Percentiles rank a stretch among this genome's conserved stretches.
Evolutionary conservation across 2,329 filamentous ascomycete species (phyloP).

Genomic region (Dothiorella sarmentorum): DNA sequence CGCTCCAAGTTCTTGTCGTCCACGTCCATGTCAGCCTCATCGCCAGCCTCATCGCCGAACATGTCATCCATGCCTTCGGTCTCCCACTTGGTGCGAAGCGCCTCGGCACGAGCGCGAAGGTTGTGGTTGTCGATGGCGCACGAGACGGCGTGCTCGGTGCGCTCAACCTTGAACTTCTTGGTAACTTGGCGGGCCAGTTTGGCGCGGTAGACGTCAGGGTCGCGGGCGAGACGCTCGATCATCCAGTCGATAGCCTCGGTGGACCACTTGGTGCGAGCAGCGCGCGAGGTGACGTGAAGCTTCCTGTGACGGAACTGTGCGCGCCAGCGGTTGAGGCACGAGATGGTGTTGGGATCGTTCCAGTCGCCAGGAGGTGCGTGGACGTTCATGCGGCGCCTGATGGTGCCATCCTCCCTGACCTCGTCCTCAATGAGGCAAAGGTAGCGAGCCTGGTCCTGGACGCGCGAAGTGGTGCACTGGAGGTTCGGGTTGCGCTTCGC

Average conservation of each 20-base stretch:
- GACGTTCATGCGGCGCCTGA: conserved; percentile 8
- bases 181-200: background rate
- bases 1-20: no score
- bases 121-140: conserved; percentile 15
- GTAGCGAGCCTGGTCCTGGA: background rate
- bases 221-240: background rate
- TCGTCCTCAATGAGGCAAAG: conserved; percentile 10
- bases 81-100: background rate
- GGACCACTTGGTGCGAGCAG: background rate
- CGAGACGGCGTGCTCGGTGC: background rate
- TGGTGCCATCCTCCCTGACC: background rate
- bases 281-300: background rate
- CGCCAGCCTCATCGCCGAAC: no score
- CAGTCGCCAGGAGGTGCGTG: background rate
- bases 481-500: background rate
- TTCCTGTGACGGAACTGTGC: conserved; percentile 14
- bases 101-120: background rate
- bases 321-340: conserved; percentile 8
- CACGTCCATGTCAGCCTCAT: no score
- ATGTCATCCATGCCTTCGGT: background rate
- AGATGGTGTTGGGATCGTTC: background rate
- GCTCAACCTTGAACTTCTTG: background rate
- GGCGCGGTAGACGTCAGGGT: background rate
- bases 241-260: background rate
- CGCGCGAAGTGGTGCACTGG: background rate